Percentiles rank a stretch among this genome's conserved stretches.
Conservation (phyloP, 257 asterid species). For the Solanum chmielewskii region DNA sequence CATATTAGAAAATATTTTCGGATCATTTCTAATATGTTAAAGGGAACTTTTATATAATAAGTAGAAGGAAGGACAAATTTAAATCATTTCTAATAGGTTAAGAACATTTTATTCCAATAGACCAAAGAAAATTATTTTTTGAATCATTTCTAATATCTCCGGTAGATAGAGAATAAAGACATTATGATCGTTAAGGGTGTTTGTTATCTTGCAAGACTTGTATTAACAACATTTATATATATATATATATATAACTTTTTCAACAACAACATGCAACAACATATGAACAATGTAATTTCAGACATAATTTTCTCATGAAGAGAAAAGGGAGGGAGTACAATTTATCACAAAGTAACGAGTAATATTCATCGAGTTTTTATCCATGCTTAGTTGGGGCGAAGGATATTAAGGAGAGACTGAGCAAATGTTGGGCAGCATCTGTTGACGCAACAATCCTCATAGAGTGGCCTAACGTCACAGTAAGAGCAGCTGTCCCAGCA, state of each 20-base stretch:
- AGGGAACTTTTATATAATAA: no score
- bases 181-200: background rate
- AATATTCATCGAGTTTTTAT: background rate
- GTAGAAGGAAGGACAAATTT: no score
- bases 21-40: background rate
- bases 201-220: background rate
- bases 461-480: background rate
- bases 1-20: no score
- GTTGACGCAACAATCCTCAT: background rate
- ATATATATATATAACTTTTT: background rate
- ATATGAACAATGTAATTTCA: no score
- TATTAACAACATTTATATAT: background rate
- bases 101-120: background rate
- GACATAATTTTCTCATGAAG: constrained; percentile 9
- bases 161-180: background rate
- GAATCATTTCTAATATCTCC: no score
- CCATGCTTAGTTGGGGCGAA: background rate
- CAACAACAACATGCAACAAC: no score
- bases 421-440: background rate
- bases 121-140: no score
- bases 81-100: no score
- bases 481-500: background rate
- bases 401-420: background rate
- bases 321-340: constrained; percentile 15
- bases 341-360: no score